These are phyloP conservation scores for Diddensiella transvaalensis DNA, from an alignment of 805 yeast genomes.

Conservation along the genomic window DNA sequence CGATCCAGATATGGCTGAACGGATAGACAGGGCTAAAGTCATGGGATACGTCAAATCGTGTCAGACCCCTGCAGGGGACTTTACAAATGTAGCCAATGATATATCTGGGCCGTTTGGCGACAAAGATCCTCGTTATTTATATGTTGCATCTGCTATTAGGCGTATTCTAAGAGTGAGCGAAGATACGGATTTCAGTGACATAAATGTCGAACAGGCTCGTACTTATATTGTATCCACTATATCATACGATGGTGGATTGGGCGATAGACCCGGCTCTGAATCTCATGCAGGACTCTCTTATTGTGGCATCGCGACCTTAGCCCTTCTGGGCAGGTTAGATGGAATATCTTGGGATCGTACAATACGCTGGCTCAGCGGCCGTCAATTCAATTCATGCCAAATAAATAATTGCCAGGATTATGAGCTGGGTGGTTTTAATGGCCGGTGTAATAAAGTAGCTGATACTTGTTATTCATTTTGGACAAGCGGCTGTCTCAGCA, in stretches of 20 bases:
- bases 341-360: constrained; percentile 34
- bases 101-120: constrained; percentile 48
- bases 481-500: constrained; percentile 57
- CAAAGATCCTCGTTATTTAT: constrained; percentile 67
- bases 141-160: constrained; percentile 66
- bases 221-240: constrained; percentile 39
- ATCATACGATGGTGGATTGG: constrained; percentile 67
- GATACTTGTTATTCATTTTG: constrained; percentile 91
- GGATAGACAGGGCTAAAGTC: constrained; percentile 43
- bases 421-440: constrained; percentile 70
- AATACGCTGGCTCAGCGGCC: constrained; percentile 55
- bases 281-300: constrained; percentile 85
- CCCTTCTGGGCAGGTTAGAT: constrained; percentile 36
- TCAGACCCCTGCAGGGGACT: constrained; percentile 59
- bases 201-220: constrained; percentile 42
- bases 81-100: constrained; percentile 43
- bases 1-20: constrained; percentile 36
- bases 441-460: constrained; percentile 76
- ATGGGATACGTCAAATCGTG: constrained; percentile 55
- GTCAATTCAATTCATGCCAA: constrained; percentile 47
- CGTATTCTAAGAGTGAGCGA: constrained; percentile 44
- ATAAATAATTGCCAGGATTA: constrained; percentile 1
- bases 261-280: constrained; percentile 51
- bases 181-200: constrained; percentile 41
- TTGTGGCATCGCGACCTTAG: constrained; percentile 69